Evolutionary conservation across 306 rosid genomes (phyloP).

Genomic region (Cucurbita argyrosperma): DNA sequence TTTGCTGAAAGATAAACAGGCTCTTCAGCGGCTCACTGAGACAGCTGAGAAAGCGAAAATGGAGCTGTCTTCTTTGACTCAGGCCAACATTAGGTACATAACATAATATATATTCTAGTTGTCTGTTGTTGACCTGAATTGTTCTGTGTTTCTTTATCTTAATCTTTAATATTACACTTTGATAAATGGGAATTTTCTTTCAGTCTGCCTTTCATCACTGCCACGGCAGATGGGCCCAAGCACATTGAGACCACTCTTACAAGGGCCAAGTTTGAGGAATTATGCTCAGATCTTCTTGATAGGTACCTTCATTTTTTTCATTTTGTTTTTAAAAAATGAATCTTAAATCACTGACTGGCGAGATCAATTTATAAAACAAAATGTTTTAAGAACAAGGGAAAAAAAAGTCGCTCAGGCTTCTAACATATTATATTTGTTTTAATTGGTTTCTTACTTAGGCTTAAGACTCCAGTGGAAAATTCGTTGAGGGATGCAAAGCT

Average conservation of each 20-base stretch:
- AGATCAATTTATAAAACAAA: neutral
- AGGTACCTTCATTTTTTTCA: conserved; percentile 27
- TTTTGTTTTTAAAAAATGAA: neutral
- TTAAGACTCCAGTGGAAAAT: conserved; percentile 73
- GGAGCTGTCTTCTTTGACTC: conserved; percentile 90
- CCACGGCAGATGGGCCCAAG: conserved; percentile 90
- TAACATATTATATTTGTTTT: neutral
- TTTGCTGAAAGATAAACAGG: conserved; percentile 86
- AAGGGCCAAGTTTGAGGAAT: conserved; percentile 82
- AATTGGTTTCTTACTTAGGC: conserved; percentile 27
- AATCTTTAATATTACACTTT: neutral
- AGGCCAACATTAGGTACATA: conserved; percentile 71
- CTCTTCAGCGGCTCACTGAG: conserved; percentile 94
- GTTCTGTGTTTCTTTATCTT: neutral
- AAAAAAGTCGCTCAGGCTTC: neutral
- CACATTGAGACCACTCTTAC: conserved; percentile 90
- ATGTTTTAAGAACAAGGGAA: neutral
- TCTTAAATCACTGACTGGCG: neutral
- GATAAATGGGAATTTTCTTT: neutral
- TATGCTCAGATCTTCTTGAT: conserved; percentile 88
- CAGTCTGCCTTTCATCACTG: conserved; percentile 95
- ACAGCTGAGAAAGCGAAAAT: conserved; percentile 95
- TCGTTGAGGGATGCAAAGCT: conserved; percentile 96
- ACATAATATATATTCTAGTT: neutral
- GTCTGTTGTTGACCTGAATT: neutral